A percentile compares a stretch with the other conserved stretches of the same genome.
These are phyloP conservation scores for Entomortierella chlamydospora DNA, from an alignment of 192 early-diverging fungal genomes.

Conservation along the genomic window DNA sequence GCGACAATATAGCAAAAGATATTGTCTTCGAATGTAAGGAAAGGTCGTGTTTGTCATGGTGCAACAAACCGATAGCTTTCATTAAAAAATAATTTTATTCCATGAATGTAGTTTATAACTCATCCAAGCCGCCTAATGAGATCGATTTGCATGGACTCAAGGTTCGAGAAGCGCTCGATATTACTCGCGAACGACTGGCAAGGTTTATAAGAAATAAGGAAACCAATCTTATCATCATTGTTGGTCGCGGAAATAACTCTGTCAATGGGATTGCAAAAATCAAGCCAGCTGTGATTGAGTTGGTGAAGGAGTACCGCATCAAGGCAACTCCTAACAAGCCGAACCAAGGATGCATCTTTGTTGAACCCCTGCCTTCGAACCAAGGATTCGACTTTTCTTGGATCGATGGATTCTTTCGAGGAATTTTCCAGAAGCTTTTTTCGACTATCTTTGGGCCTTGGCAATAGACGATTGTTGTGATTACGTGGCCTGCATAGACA, in stretches of 20 bases:
- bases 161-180: constrained; percentile 70
- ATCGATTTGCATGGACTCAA: constrained; percentile 78
- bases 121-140: constrained; percentile 52
- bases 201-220: constrained; percentile 60
- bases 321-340: constrained; percentile 61
- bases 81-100: too few species aligned
- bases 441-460: neutral
- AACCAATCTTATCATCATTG: constrained; percentile 67
- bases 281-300: constrained; percentile 71
- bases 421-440: constrained; percentile 6
- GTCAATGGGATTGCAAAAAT: constrained; percentile 68
- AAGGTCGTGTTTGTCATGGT: neutral
- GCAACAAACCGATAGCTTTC: too few species aligned
- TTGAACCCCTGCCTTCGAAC: constrained; percentile 58
- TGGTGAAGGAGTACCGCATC: constrained; percentile 65
- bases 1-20: constrained; percentile 67
- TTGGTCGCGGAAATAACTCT: constrained; percentile 72
- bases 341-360: constrained; percentile 69
- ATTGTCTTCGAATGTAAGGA: constrained; percentile 57
- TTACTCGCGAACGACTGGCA: constrained; percentile 59
- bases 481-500: neutral
- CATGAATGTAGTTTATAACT: constrained; percentile 60
- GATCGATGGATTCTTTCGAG: constrained; percentile 54
- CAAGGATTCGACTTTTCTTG: constrained; percentile 60
- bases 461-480: neutral